Percentiles rank a stretch among this genome's conserved stretches.
phyloP scores from a whole-genome alignment of 257 asterid species.

The Leptodermis oblonga region DNA sequence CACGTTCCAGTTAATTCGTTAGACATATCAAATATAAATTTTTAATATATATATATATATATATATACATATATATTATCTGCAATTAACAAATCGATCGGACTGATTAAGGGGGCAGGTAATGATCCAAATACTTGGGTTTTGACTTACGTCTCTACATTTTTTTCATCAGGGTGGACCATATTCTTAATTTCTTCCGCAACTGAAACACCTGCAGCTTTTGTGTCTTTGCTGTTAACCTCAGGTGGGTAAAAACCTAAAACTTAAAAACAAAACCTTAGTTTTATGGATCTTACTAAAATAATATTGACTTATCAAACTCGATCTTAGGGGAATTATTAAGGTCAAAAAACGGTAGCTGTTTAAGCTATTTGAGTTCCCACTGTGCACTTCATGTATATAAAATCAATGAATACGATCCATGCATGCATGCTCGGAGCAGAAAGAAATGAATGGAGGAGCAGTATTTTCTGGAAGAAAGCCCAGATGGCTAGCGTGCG shows the following conservation, averaged over 20 bases:
- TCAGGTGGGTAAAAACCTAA: constrained; percentile 3
- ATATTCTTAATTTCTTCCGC: constrained; percentile 3
- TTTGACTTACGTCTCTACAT: constrained; percentile 35
- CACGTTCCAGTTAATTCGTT: no score
- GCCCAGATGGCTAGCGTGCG: constrained; percentile 19
- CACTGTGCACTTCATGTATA: no score
- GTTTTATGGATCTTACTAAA: neutral
- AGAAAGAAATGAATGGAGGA: no score
- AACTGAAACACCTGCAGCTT: neutral
- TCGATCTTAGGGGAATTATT: no score
- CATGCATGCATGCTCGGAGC: constrained; percentile 6
- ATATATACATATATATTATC: constrained; percentile 3
- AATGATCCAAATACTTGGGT: constrained; percentile 32
- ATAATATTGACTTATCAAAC: neutral
- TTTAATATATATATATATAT: no score
- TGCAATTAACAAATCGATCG: constrained; percentile 8
- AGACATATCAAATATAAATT: no score
- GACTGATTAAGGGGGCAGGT: constrained; percentile 25
- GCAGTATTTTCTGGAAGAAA: neutral
- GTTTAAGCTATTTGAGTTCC: constrained; percentile 2
- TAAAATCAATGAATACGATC: neutral
- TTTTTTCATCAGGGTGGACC: constrained; percentile 23
- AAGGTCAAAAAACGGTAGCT: constrained; percentile 13
- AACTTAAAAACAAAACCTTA: neutral
- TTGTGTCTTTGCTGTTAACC: constrained; percentile 19